Evolutionary conservation across 2,329 filamentous ascomycete species (phyloP).

Genomic region (Aureobasidium subglaciale): DNA sequence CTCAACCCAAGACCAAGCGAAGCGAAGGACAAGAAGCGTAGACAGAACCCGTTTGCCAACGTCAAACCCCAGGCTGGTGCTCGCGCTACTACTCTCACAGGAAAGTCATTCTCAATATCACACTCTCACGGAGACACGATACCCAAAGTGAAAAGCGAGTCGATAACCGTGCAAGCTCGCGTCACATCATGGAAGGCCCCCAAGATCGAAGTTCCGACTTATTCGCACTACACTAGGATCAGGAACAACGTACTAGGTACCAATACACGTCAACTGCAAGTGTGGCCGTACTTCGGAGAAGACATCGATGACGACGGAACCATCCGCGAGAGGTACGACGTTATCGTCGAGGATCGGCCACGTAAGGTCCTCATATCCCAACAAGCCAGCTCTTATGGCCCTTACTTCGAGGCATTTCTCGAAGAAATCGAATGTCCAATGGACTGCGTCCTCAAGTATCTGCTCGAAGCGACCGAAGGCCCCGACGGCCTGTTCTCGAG

Average conservation of each 20-base stretch:
- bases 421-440: slow-evolving; percentile 30
- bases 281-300: slow-evolving; percentile 34
- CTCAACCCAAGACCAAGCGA: neutral
- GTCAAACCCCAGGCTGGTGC: neutral
- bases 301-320: slow-evolving; percentile 25
- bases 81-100: neutral
- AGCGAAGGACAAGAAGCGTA: neutral
- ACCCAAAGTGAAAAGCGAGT: neutral
- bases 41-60: neutral
- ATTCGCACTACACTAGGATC: slow-evolving; percentile 37
- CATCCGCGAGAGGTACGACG: slow-evolving; percentile 25
- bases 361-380: slow-evolving; percentile 29
- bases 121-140: too few relatives aligned
- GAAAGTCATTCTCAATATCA: neutral
- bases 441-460: slow-evolving; percentile 33
- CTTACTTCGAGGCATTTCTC: slow-evolving; percentile 31
- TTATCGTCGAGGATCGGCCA: slow-evolving; percentile 26
- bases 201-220: slow-evolving; percentile 28
- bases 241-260: slow-evolving; percentile 35
- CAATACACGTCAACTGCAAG: slow-evolving; percentile 35
- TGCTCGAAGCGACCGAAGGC: slow-evolving; percentile 27
- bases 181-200: neutral
- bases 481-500: neutral
- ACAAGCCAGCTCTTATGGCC: slow-evolving; percentile 30
- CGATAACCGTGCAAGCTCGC: neutral